Percentiles rank a stretch among this genome's conserved stretches.
Evolutionary conservation across 176 grass and related monocot genomes (phyloP).

Genomic region (Tillandsia leiboldiana): DNA sequence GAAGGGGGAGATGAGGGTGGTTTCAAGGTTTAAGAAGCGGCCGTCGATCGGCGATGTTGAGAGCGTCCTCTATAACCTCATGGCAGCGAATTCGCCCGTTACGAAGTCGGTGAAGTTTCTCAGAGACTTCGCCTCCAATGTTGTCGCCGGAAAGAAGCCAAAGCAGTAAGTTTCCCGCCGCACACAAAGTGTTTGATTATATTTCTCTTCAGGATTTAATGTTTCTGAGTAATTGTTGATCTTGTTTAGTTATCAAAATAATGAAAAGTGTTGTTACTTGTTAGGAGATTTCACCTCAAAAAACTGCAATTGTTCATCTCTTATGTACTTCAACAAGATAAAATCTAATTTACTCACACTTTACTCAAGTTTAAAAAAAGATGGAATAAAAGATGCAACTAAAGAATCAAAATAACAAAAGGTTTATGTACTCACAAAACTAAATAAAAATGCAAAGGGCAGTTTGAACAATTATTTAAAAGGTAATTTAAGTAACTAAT

Average conservation of each 20-base stretch:
- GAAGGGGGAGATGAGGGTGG: conserved; percentile 42
- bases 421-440: too few relatives aligned
- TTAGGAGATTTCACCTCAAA: too few relatives aligned
- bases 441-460: too few relatives aligned
- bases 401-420: too few relatives aligned
- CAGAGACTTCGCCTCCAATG: conserved; percentile 58
- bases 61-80: conserved; percentile 78
- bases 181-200: neutral
- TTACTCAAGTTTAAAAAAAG: too few relatives aligned
- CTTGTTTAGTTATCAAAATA: neutral
- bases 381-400: too few relatives aligned
- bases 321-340: too few relatives aligned
- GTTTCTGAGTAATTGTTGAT: neutral
- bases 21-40: conserved; percentile 56
- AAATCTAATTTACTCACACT: too few relatives aligned
- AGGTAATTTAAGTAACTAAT: too few relatives aligned
- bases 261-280: too few relatives aligned
- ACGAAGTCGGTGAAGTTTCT: conserved; percentile 83
- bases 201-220: neutral
- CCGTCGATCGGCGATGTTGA: conserved; percentile 86
- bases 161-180: conserved; percentile 15
- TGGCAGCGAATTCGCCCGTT: conserved; percentile 94
- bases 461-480: too few relatives aligned
- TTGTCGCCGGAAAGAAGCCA: conserved; percentile 40
- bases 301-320: too few relatives aligned